Percentiles rank a stretch among this genome's conserved stretches.
Evolutionary conservation across 2,329 filamentous ascomycete species (phyloP).

Genomic region (Arthrobotrys sinensis): DNA sequence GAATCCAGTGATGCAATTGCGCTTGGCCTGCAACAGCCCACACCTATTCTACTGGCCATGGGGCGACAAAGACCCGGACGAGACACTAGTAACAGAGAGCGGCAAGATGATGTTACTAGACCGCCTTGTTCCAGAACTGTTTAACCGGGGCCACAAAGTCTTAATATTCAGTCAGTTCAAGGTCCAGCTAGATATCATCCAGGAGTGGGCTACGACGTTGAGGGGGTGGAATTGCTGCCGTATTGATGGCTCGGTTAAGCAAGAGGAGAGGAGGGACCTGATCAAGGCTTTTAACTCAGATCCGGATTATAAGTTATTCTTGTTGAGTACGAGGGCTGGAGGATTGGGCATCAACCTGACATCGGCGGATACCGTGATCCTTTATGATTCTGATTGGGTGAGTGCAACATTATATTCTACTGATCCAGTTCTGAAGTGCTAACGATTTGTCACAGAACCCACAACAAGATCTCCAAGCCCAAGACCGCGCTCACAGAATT

Average conservation of each 20-base stretch:
- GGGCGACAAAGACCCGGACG: conserved; percentile 77
- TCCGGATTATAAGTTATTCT: conserved; percentile 79
- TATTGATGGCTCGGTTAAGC: conserved; percentile 89
- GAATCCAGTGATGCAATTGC: conserved; percentile 91
- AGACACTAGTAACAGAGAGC: conserved; percentile 84
- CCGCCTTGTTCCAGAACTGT: conserved; percentile 82
- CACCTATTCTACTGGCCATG: conserved; percentile 98
- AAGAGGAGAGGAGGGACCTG: conserved; percentile 78
- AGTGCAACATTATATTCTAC: conserved; percentile 22
- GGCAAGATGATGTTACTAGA: conserved; percentile 98
- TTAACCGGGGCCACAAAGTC: conserved; percentile 85
- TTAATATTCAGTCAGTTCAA: conserved; percentile 98
- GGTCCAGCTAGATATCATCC: conserved; percentile 89
- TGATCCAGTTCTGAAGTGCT: conserved; percentile 21
- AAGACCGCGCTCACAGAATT: conserved; percentile 94
- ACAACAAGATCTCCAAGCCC: conserved; percentile 95
- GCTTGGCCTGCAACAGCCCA: conserved; percentile 91
- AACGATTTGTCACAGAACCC: conserved; percentile 83
- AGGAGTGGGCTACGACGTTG: conserved; percentile 86
- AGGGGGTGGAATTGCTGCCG: conserved; percentile 86
- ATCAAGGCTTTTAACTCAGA: conserved; percentile 82
- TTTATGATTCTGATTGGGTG: conserved; percentile 79
- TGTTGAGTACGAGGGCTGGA: conserved; percentile 90
- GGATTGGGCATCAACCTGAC: conserved; percentile 96
- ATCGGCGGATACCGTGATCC: conserved; percentile 89